These are phyloP conservation scores for Neurospora cerealis DNA, from an alignment of 495 filamentous ascomycete species.

Conservation along the genomic window DNA sequence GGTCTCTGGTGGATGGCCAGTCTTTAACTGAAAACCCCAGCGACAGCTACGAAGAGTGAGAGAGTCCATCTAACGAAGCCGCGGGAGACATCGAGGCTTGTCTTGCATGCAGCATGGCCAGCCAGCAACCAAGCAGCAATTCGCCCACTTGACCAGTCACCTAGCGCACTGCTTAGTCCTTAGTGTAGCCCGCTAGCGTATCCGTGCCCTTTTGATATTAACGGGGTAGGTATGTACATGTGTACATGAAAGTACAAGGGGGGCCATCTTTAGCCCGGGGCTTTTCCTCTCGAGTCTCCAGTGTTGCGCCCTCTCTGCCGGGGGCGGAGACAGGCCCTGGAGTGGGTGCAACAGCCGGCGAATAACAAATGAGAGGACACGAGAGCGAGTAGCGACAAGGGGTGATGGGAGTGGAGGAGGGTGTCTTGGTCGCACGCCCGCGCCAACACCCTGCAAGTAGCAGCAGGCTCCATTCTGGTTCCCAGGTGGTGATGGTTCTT, in stretches of 20 bases:
- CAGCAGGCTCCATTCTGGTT: not conserved
- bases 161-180: constrained; percentile 9
- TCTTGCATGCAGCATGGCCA: not conserved
- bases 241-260: constrained; percentile 17
- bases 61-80: not conserved
- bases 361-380: constrained; percentile 10
- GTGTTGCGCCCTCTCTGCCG: constrained; percentile 7
- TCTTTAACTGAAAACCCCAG: constrained; percentile 7
- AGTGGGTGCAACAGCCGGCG: constrained; percentile 16
- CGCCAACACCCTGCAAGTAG: not conserved
- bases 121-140: not conserved
- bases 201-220: constrained; percentile 1
- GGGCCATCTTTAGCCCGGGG: not conserved
- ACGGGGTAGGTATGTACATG: not conserved
- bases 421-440: not conserved
- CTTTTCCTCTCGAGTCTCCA: constrained; percentile 1
- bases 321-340: constrained; percentile 13
- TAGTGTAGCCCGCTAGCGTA: constrained; percentile 1
- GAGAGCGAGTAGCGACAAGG: constrained; percentile 9
- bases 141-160: constrained; percentile 1
- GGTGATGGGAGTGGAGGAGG: constrained; percentile 8
- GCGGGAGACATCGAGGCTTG: not conserved
- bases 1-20: not conserved
- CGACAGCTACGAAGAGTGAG: not conserved
- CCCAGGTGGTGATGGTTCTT: not conserved